Conservation (phyloP, 164 flowering plant genomes). For the Cinnamomum micranthum region DNA sequence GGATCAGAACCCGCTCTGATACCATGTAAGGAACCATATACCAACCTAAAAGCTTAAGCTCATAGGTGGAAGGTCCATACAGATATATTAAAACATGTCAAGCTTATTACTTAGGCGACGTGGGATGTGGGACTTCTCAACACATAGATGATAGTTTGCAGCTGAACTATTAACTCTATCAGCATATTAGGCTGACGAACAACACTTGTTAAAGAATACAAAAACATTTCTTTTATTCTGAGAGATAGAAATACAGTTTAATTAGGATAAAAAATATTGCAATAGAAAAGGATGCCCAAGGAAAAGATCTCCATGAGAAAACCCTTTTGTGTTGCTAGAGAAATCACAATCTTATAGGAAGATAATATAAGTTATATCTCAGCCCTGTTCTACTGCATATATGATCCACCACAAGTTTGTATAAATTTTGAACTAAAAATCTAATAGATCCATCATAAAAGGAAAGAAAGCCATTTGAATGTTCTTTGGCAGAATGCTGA, state of each 20-base stretch:
- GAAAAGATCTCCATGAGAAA: background rate
- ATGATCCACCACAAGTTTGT: background rate
- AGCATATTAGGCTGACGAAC: background rate
- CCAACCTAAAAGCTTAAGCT: no score
- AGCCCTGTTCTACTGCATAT: background rate
- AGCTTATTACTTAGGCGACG: no score
- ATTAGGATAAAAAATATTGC: no score
- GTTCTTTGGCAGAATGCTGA: background rate
- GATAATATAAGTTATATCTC: background rate
- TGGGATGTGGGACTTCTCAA: no score
- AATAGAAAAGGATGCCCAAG: no score
- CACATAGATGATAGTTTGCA: background rate
- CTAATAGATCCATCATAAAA: background rate
- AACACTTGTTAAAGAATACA: no score
- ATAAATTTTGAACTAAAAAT: background rate
- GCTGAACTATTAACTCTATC: background rate
- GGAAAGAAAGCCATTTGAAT: background rate
- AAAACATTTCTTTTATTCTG: no score
- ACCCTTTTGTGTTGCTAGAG: background rate
- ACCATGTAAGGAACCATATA: no score
- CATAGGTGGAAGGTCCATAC: no score
- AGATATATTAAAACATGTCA: no score
- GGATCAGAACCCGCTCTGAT: no score
- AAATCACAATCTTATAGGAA: background rate
- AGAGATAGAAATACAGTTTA: no score